phyloP scores from a whole-genome alignment of 371 early-diverging fungal genomes.

The Coemansia linderi region DNA sequence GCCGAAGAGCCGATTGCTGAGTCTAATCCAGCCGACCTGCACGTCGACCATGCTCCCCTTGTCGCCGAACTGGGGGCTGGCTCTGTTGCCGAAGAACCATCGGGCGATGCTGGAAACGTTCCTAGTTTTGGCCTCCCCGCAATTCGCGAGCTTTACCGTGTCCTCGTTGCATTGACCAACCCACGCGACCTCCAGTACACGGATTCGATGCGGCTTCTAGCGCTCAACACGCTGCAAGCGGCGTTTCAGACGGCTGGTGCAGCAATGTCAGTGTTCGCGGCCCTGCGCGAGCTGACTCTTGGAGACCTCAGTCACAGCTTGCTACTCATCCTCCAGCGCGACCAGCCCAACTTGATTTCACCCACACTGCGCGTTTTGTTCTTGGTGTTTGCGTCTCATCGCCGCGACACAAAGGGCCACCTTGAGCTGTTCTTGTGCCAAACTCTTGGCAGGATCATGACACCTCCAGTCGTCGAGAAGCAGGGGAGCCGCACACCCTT shows the following conservation, averaged over 20 bases:
- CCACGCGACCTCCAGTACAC: conserved; percentile 90
- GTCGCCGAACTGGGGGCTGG: background rate
- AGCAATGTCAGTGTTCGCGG: conserved; percentile 71
- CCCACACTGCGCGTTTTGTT: conserved; percentile 53
- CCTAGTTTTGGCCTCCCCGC: conserved; percentile 79
- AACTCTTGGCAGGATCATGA: conserved; percentile 51
- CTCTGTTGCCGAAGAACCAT: background rate
- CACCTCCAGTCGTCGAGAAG: conserved; percentile 31
- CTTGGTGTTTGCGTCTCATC: conserved; percentile 49
- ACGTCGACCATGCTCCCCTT: background rate
- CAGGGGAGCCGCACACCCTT: conserved; percentile 36
- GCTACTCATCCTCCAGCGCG: conserved; percentile 67
- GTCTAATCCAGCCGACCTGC: background rate
- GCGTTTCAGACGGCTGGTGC: conserved; percentile 85
- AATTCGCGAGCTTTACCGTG: conserved; percentile 84
- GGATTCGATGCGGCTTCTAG: conserved; percentile 89
- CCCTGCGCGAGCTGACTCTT: conserved; percentile 70
- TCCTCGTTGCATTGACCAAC: conserved; percentile 85
- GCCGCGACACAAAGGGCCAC: conserved; percentile 46
- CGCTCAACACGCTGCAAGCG: conserved; percentile 74
- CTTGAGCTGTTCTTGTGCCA: conserved; percentile 51
- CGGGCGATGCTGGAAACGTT: background rate
- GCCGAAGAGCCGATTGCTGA: background rate
- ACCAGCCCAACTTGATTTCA: conserved; percentile 40
- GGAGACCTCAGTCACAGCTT: conserved; percentile 86